Conservation (phyloP, 1,139 yeast species). For the Candida sanyaensis region DNA sequence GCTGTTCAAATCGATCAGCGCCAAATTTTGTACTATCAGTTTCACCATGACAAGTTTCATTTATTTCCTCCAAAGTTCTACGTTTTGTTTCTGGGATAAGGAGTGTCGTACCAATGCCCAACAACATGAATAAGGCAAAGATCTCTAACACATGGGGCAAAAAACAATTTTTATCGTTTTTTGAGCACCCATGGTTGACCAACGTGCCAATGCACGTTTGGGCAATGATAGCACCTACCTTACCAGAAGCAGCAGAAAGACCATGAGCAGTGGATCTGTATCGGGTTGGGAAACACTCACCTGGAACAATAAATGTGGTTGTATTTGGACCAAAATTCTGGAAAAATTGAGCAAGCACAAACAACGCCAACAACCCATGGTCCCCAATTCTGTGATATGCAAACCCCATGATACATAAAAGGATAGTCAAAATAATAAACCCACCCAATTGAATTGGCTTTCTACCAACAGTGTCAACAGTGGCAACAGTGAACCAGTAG, state of each 20-base stretch:
- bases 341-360: slow-evolving; percentile 80
- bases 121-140: slow-evolving; percentile 85
- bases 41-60: slow-evolving; percentile 80
- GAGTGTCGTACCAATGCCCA: slow-evolving; percentile 65
- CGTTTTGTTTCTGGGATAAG: slow-evolving; percentile 89
- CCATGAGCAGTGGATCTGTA: slow-evolving; percentile 99
- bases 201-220: slow-evolving; percentile 88
- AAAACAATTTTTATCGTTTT: slow-evolving; percentile 65
- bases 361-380: slow-evolving; percentile 71
- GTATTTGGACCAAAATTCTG: slow-evolving; percentile 94
- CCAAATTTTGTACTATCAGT: slow-evolving; percentile 49
- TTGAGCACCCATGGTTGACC: slow-evolving; percentile 70
- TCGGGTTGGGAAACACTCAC: slow-evolving; percentile 96
- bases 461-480: slow-evolving; percentile 79
- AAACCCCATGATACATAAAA: slow-evolving; percentile 76
- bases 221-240: slow-evolving; percentile 95
- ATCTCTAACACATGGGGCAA: slow-evolving; percentile 91
- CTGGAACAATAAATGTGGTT: slow-evolving; percentile 94
- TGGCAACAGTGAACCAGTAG: slow-evolving; percentile 79
- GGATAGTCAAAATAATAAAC: slow-evolving; percentile 64
- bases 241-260: slow-evolving; percentile 94
- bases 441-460: slow-evolving; percentile 78
- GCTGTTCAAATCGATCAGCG: slow-evolving; percentile 38
- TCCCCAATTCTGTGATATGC: slow-evolving; percentile 65
- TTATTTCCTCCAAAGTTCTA: slow-evolving; percentile 79